phyloP scores from a whole-genome alignment of 257 asterid species.

The Ballota nigra region DNA sequence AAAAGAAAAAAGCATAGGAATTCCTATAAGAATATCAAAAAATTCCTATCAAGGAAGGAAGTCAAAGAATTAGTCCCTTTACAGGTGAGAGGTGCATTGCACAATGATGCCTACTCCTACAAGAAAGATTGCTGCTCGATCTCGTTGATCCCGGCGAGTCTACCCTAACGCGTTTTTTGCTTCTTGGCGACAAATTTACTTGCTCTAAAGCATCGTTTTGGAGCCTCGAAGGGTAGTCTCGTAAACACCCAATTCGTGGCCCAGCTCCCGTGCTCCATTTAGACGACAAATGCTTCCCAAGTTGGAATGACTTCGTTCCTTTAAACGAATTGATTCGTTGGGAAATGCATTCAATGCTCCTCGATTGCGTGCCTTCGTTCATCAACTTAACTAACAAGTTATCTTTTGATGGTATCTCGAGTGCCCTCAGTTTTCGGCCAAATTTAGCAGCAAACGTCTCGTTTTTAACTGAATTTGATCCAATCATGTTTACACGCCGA shows the following conservation, averaged over 20 bases:
- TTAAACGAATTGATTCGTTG: constrained; percentile 35
- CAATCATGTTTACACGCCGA: constrained; percentile 6
- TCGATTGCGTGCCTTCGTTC: constrained; percentile 20
- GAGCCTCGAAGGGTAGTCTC: constrained; percentile 46
- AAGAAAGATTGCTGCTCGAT: constrained; percentile 18
- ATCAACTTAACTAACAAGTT: constrained; percentile 24
- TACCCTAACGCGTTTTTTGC: background rate
- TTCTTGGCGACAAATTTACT: constrained; percentile 35
- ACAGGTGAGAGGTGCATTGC: constrained; percentile 40
- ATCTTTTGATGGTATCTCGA: constrained; percentile 34
- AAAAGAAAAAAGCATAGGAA: background rate
- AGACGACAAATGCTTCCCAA: constrained; percentile 36
- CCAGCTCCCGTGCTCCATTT: constrained; percentile 52
- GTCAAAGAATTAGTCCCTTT: constrained; percentile 24
- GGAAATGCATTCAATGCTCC: constrained; percentile 17
- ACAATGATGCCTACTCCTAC: constrained; percentile 20
- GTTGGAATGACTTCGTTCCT: constrained; percentile 37
- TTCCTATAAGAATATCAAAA: constrained; percentile 20
- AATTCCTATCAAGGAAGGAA: constrained; percentile 34
- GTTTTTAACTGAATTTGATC: constrained; percentile 14
- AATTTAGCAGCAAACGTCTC: constrained; percentile 21
- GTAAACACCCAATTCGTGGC: constrained; percentile 38
- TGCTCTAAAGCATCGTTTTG: constrained; percentile 44
- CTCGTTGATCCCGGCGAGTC: constrained; percentile 26
- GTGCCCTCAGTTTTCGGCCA: constrained; percentile 25